phyloP scores from a whole-genome alignment of 257 asterid species.

The Solanum chiquidenum region DNA sequence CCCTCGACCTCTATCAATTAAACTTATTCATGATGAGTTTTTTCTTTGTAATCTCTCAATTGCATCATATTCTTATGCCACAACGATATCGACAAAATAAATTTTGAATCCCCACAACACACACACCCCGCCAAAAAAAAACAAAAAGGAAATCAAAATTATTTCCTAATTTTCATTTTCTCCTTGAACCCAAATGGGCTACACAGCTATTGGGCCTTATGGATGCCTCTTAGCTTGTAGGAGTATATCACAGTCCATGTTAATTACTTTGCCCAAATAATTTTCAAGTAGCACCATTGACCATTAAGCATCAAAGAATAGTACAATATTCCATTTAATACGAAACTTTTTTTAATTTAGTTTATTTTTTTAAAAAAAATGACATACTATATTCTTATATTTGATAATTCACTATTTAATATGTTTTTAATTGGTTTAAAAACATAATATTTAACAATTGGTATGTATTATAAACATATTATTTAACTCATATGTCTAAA shows the following conservation, averaged over 20 bases:
- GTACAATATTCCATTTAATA: not conserved
- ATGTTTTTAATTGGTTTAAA: too few relatives aligned
- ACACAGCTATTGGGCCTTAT: not conserved
- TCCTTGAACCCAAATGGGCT: not conserved
- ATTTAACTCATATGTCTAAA: not conserved
- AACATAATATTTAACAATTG: not conserved
- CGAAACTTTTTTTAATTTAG: not conserved
- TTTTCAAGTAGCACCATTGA: not conserved
- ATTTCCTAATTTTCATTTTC: not conserved
- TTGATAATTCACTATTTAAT: not conserved
- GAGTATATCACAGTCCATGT: not conserved
- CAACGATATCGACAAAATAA: too few relatives aligned
- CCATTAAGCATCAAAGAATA: not conserved
- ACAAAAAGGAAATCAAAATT: not conserved
- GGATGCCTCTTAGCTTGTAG: not conserved
- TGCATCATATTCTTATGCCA: not conserved
- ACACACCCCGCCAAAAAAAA: not conserved
- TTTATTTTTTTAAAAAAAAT: not conserved
- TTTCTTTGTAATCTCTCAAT: not conserved
- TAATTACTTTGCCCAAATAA: not conserved
- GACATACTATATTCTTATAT: not conserved
- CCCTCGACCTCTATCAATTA: not conserved
- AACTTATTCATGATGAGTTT: too few relatives aligned
- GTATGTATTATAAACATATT: not conserved
- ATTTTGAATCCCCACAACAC: not conserved